These are phyloP conservation scores for Vigna unguiculata DNA, from an alignment of 306 rosid genomes.

Conservation along the genomic window DNA sequence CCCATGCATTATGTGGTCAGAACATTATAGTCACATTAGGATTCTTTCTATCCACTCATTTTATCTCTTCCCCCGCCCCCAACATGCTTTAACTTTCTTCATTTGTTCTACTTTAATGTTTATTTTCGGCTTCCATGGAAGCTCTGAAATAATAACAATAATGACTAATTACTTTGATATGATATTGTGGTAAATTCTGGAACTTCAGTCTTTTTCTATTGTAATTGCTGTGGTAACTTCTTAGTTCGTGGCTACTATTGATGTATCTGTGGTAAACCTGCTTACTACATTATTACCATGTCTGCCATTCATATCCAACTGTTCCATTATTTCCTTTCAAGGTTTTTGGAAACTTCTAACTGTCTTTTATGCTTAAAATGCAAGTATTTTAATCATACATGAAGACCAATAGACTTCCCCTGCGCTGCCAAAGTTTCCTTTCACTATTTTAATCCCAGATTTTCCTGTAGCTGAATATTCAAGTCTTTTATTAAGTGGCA, in stretches of 20 bases:
- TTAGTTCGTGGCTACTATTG: background rate
- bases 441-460: background rate
- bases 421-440: background rate
- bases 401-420: background rate
- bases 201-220: background rate
- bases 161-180: background rate
- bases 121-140: background rate
- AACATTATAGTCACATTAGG: background rate
- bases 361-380: background rate
- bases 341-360: background rate
- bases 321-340: background rate
- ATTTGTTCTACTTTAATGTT: background rate
- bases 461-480: background rate
- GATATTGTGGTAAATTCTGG: background rate
- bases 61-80: background rate
- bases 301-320: background rate
- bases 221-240: conserved; percentile 1
- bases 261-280: background rate
- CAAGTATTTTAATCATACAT: background rate
- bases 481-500: conserved; percentile 1
- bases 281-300: background rate
- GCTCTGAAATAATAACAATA: conserved; percentile 11
- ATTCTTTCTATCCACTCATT: background rate
- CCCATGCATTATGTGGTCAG: background rate
- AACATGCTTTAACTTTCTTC: background rate